Conservation (phyloP, 352 stramenopile species). For the Elongisporangium senticosum region DNA sequence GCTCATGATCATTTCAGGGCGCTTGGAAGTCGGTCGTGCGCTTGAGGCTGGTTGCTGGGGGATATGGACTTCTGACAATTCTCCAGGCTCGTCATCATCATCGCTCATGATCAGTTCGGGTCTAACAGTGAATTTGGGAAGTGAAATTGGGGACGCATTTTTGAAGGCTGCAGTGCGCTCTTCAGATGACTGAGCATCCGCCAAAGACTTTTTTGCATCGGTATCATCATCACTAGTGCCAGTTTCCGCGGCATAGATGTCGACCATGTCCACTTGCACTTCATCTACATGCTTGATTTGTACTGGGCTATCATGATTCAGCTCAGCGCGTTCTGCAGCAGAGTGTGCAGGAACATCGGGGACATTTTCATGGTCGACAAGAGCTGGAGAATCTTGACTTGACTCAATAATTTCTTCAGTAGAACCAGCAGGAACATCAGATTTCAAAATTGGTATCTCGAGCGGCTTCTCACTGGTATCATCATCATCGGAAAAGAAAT, state of each 20-base stretch:
- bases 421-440: not conserved
- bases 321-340: not conserved
- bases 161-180: not conserved
- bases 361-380: not conserved
- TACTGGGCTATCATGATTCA: not conserved
- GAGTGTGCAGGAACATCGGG: not conserved
- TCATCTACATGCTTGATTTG: not conserved
- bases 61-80: not conserved
- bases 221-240: not conserved
- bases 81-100: slow-evolving; percentile 15
- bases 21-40: not conserved
- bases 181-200: not conserved
- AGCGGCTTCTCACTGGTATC: not conserved
- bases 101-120: slow-evolving; percentile 22
- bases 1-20: not conserved
- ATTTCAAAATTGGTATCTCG: not conserved
- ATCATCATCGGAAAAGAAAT: slow-evolving; percentile 7
- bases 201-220: not conserved
- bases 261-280: not conserved
- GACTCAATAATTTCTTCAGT: not conserved
- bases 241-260: not conserved
- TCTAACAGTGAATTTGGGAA: not conserved
- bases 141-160: not conserved
- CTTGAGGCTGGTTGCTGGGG: not conserved
- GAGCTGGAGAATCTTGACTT: not conserved